Base-by-base conservation (phyloP, 495 filamentous ascomycete genomes). In the Aspergillus cavernicola region DNA sequence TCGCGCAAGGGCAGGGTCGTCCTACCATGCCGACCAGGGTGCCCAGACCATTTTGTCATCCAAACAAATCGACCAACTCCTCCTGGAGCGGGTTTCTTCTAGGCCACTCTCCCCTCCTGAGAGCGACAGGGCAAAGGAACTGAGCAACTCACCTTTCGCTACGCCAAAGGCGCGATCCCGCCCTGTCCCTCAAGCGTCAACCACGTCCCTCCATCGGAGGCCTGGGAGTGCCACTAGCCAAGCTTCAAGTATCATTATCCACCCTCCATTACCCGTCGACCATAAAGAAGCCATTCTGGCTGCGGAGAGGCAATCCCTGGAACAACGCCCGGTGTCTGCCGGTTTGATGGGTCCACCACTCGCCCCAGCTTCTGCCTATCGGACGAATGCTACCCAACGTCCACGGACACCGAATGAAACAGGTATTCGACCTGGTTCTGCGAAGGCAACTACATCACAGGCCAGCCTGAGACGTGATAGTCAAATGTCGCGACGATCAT, bases 201-300 rank as follows among this genome's bases (percentile, higher is more conserved):
- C 60, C 6, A 58, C 61, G 13, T 67, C 70, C 15, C 44, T 61
- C 9, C 64, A 75, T 11, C 71, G 69, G 40, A 78, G 89, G 56
- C 89, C 89, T 38, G 80, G 80, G 40, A 95, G 89, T 65, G 72
- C 85, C 19, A 72, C 79, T 10, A 95, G 90, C 59, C 76, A 79
- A 24, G 67, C 70, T 8, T 74, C 72, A 22, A 64, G 64, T 45
- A 40, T 66, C 26, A 67, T 66, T 11, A 66, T 64, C 36, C 80
- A 84, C 57, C 92, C 90, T 4, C 90, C 92, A 13, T 72, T 98
- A 26, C 91, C 93, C 36, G 51, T 71, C 8, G 90, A 96, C 62
- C 89, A 95, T 66, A 86, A 83, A 53, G 81, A 96, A 67, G 82
- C 80, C 47, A 96, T 96, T 57, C 81, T 89, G 48, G 90, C 89